Evolutionary conservation across 495 filamentous ascomycete genomes (phyloP), one percentile per base, ranked within the genome.

Genomic region (Lindgomyces ingoldianus): DNA sequence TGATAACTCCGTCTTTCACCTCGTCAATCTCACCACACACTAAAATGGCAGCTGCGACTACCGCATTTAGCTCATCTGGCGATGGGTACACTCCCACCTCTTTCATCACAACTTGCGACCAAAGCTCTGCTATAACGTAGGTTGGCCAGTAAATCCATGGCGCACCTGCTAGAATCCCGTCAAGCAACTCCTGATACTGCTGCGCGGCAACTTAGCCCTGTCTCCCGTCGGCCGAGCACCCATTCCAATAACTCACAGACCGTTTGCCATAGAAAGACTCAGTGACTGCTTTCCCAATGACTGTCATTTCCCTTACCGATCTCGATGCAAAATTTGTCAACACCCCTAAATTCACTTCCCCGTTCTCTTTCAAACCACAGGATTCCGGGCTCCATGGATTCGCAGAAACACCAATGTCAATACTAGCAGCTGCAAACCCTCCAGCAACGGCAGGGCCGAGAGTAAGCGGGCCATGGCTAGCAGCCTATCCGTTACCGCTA

Each of bases 41-140:
- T 16, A 42, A 51, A 18, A 68, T 48, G 4, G 65, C 60, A 1
- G 65, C 60, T 9, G 44, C 25, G 12, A 21, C 30, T 12, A 68
- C n/a, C 3, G 65, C 71, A 30, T 62, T 29, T 12, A 74, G 48
- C 53, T 69, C 69, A 56, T 70, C 72, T n/a, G 46, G n/a, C 11
- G 56, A 27, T 16, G 67, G 50, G 27, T 47, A 68, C 44, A 57
- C 58, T 36, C 39, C 54, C 18, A n/a, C 46, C 26, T 62, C 42
- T 42, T 67, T 71, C 68, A 74, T 72, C 33, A 71, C 69, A 26
- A 59, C 33, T 26, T 72, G 64, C n/a, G 75, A 72, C 75, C 75
- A 79, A 16, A 65, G 54, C 44, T 72, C 62, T 1, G 71, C 67
- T 4, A 67, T 12, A 8, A 68, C n/a, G 53, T 73, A 61, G 29